phyloP scores from a whole-genome alignment of 75 land plant genomes.

The Sequoiadendron giganteum region DNA sequence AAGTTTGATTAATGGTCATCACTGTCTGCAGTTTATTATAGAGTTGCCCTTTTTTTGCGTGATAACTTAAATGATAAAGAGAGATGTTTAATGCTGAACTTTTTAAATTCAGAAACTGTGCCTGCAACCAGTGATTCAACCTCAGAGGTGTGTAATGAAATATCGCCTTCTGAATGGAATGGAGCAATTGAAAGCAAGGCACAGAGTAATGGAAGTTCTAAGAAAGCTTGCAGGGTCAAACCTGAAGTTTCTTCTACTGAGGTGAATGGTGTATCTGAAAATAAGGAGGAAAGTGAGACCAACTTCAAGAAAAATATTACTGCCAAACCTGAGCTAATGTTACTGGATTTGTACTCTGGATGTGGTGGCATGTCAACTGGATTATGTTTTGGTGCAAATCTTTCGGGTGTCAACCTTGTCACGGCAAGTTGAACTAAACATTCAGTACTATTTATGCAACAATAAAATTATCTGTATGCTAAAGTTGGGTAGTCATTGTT shows the following conservation, averaged over 20 bases:
- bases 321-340: slow-evolving; percentile 31
- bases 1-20: slow-evolving; percentile 4
- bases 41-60: not conserved
- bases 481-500: not conserved
- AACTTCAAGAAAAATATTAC: slow-evolving; percentile 1
- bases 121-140: slow-evolving; percentile 15
- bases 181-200: slow-evolving; percentile 14
- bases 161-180: slow-evolving; percentile 3
- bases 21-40: not conserved
- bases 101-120: slow-evolving; percentile 18
- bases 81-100: not conserved
- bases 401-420: slow-evolving; percentile 60
- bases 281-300: slow-evolving; percentile 9
- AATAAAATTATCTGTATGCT: not conserved
- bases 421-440: slow-evolving; percentile 44
- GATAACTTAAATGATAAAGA: not conserved
- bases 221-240: slow-evolving; percentile 6
- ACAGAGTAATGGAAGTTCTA: slow-evolving; percentile 15
- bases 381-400: slow-evolving; percentile 67
- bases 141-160: slow-evolving; percentile 20
- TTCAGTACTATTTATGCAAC: not conserved
- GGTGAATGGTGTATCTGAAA: slow-evolving; percentile 17
- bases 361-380: slow-evolving; percentile 99
- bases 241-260: slow-evolving; percentile 59
- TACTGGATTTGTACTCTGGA: slow-evolving; percentile 88